Conservation (phyloP, 345 rosid genomes). For the Mercurialis annua region DNA sequence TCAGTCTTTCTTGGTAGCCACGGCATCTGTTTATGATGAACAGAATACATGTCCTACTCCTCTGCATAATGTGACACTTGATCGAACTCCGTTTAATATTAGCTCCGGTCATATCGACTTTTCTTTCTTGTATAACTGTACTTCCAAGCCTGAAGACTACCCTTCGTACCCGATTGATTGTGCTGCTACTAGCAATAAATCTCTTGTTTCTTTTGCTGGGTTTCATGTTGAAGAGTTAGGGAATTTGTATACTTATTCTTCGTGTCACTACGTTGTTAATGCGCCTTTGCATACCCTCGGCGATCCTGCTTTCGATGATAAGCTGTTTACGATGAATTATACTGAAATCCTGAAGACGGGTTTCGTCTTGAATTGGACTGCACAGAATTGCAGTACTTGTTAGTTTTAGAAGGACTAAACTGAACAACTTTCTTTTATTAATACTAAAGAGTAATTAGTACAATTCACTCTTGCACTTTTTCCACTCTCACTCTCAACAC, state of each 20-base stretch:
- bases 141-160: slow-evolving; percentile 3
- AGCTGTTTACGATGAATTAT: slow-evolving; percentile 19
- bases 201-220: slow-evolving; percentile 35
- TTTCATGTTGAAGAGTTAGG: slow-evolving; percentile 19
- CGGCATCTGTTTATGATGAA: slow-evolving; percentile 31
- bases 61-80: slow-evolving; percentile 40
- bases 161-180: slow-evolving; percentile 28
- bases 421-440: too few relatives aligned
- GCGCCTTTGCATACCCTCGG: slow-evolving; percentile 21
- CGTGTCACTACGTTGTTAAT: slow-evolving; percentile 32
- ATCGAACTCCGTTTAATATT: slow-evolving; percentile 43
- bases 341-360: slow-evolving; percentile 39
- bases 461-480: too few relatives aligned
- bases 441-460: too few relatives aligned
- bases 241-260: background rate
- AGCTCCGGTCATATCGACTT: slow-evolving; percentile 19
- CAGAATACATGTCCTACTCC: slow-evolving; percentile 42
- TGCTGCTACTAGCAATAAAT: slow-evolving; percentile 19
- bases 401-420: too few relatives aligned
- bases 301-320: background rate
- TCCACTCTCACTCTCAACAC: too few relatives aligned
- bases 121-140: slow-evolving; percentile 48
- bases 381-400: slow-evolving; percentile 37
- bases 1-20: slow-evolving; percentile 34
- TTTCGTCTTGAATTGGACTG: slow-evolving; percentile 52